Percentiles rank a stretch among this genome's conserved stretches.
These are phyloP conservation scores for Penicillium cataractarum DNA, from an alignment of 495 filamentous ascomycete species.

Conservation along the genomic window DNA sequence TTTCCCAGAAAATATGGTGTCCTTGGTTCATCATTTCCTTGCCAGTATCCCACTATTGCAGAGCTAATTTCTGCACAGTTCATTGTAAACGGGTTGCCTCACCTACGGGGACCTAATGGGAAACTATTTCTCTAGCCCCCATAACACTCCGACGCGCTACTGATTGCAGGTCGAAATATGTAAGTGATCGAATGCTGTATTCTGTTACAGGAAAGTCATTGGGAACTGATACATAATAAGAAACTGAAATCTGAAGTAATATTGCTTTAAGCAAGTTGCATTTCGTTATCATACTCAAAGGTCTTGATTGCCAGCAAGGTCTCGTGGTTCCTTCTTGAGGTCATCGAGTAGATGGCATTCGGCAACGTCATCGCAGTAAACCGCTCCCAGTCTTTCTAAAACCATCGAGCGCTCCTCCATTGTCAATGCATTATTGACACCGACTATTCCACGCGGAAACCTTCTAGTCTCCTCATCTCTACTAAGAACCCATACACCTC, in stretches of 20 bases:
- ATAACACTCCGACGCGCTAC: no score
- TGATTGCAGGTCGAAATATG: no score
- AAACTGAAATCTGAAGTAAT: neutral
- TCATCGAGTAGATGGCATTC: neutral
- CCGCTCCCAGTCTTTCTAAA: neutral
- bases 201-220: no score
- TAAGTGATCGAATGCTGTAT: no score
- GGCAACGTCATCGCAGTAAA: neutral
- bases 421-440: neutral
- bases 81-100: neutral
- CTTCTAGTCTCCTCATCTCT: neutral
- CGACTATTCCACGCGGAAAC: neutral
- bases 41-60: neutral
- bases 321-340: neutral
- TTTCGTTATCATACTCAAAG: neutral
- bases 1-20: neutral
- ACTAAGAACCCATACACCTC: neutral
- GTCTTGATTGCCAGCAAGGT: neutral
- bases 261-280: neutral
- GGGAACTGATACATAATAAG: neutral
- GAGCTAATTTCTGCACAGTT: neutral
- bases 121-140: no score
- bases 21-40: neutral
- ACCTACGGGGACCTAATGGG: neutral
- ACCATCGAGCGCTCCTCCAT: slow-evolving; percentile 1